Conservation (phyloP, 371 early-diverging fungal genomes). For the Encephalitozoon hellem region DNA sequence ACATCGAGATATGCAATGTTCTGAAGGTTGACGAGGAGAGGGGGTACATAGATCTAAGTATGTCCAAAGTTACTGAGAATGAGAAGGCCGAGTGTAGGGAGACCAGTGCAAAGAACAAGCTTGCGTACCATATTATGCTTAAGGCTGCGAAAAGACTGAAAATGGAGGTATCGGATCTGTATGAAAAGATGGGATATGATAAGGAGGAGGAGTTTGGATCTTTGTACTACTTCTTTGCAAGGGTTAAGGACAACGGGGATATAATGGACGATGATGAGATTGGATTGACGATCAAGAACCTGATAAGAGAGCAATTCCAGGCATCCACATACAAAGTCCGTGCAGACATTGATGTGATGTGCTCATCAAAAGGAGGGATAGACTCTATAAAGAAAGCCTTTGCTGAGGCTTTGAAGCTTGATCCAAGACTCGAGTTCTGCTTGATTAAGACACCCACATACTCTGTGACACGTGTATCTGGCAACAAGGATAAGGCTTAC, state of each 20-base stretch:
- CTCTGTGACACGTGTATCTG: slow-evolving; percentile 45
- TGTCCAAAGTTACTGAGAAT: slow-evolving; percentile 88
- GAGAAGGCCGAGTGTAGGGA: slow-evolving; percentile 84
- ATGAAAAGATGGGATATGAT: slow-evolving; percentile 85
- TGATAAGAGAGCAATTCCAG: slow-evolving; percentile 52
- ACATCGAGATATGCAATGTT: slow-evolving; percentile 88
- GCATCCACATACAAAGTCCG: slow-evolving; percentile 51
- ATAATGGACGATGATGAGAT: slow-evolving; percentile 31
- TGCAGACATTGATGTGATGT: slow-evolving; percentile 82
- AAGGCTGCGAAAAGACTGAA: slow-evolving; percentile 81
- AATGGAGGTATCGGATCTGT: slow-evolving; percentile 70
- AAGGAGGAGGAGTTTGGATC: slow-evolving; percentile 89
- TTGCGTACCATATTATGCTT: slow-evolving; percentile 69
- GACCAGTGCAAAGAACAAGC: slow-evolving; percentile 84
- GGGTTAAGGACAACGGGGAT: slow-evolving; percentile 36
- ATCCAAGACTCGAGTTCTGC: slow-evolving; percentile 57
- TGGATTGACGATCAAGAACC: slow-evolving; percentile 34
- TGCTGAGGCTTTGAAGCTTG: slow-evolving; percentile 73
- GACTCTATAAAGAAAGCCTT: slow-evolving; percentile 85
- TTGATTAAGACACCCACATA: slow-evolving; percentile 57
- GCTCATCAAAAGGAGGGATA: slow-evolving; percentile 87
- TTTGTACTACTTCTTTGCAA: slow-evolving; percentile 61
- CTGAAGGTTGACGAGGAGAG: slow-evolving; percentile 94
- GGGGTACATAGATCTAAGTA: slow-evolving; percentile 96
- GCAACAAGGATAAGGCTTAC: slow-evolving; percentile 51